Evolutionary conservation across 2,329 filamentous ascomycete genomes (phyloP), one percentile per base, ranked within the genome.

Genomic region (Neopestalotiopsis sp.): DNA sequence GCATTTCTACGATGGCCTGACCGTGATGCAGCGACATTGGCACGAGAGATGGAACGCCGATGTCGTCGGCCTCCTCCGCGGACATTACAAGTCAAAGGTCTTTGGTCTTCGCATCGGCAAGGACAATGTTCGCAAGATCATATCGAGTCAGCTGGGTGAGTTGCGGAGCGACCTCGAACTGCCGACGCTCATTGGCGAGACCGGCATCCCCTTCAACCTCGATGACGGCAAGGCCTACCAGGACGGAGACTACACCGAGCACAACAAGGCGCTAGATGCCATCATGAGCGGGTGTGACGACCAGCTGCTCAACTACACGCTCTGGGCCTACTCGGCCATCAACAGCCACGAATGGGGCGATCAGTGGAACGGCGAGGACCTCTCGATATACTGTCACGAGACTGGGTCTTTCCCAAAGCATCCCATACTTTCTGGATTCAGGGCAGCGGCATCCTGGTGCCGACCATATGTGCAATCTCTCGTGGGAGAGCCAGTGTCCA

Each of bases 261-360:
- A 75, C 14, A 71, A 73, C 61, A 71, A 71, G 24, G 74, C 73
- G 1, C 58, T 75, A 38, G 73, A 74, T 66, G 72, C 73, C 1
- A 62, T 74, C 13, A 14, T 74, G 2, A 69, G 65, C 34, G 74
- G 72, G 5, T 73, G 71, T 32, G 73, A 75, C 62, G 68, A 70
- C n/a, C 70, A 72, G 40, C 68, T 74, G 24, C 69, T 74, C 40
- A 72, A 57, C 57, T 75, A 70, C 49, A 71, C 74, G 4, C 40
- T 74, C 1, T 75, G 74, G 71, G 71, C 69, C 2, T 75, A 73
- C 63, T 73, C 72, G 58, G 49, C 70, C 2, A 56, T 68, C 56
- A 75, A 74, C 71, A 72, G 30, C 10, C 72, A 74, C n/a, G 69
- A 75, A 65, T 74, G 73, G 73, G 72, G 74, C 14, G 73, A 75